A percentile compares a stretch with the other conserved stretches of the same genome.
Conservation (phyloP, 306 rosid genomes). For the Carpinus fangiana region DNA sequence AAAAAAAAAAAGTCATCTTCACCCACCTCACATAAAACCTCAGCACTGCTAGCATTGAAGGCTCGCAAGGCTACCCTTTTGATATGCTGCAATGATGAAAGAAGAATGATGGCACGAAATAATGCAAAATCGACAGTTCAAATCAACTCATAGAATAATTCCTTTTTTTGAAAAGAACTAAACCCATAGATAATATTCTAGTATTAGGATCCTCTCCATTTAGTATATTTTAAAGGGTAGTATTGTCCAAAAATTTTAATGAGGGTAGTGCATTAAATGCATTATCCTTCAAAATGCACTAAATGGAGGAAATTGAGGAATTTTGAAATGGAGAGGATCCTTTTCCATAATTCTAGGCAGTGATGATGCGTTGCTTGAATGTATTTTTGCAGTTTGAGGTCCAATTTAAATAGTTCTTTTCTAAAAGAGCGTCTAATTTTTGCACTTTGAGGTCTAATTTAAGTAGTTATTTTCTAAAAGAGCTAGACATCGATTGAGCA, state of each 20-base stretch:
- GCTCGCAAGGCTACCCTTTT: constrained; percentile 69
- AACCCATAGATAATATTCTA: too few relatives aligned
- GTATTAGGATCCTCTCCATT: too few relatives aligned
- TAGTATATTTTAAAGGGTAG: too few relatives aligned
- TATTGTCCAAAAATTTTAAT: too few relatives aligned
- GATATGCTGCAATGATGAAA: constrained; percentile 69
- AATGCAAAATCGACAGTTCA: background rate
- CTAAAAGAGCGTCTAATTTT: background rate
- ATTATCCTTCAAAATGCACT: too few relatives aligned
- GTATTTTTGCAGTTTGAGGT: background rate
- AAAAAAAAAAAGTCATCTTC: constrained; percentile 2
- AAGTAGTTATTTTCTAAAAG: background rate
- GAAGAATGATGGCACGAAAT: constrained; percentile 1
- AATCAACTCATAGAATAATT: background rate
- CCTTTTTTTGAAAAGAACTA: too few relatives aligned
- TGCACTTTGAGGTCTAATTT: background rate
- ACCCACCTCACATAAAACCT: constrained; percentile 83
- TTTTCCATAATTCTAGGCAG: background rate
- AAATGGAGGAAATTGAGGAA: too few relatives aligned
- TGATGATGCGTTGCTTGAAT: background rate
- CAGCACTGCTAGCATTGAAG: constrained; percentile 76
- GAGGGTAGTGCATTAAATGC: too few relatives aligned
- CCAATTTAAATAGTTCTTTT: background rate
- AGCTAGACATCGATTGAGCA: background rate
- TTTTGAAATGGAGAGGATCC: too few relatives aligned